phyloP scores from a whole-genome alignment of 768 basidiomycete species.

The Russula virescens region DNA sequence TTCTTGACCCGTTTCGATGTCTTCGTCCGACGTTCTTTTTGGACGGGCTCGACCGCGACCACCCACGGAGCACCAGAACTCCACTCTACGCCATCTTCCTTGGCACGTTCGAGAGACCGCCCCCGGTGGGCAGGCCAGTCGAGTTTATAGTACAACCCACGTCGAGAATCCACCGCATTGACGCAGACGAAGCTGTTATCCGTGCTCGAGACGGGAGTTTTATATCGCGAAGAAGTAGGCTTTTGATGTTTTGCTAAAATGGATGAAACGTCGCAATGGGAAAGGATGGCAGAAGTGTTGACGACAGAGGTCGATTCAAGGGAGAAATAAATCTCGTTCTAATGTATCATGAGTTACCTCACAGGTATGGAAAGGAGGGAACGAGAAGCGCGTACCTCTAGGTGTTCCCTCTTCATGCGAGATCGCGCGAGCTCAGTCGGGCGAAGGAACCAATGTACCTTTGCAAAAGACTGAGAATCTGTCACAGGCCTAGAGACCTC shows the following conservation, averaged over 20 bases:
- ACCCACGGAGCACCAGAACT: constrained; percentile 23
- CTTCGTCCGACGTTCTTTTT: constrained; percentile 8
- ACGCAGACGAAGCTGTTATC: constrained; percentile 1
- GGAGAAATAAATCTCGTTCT: constrained; percentile 76
- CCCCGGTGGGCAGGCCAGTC: constrained; percentile 10
- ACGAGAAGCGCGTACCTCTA: constrained; percentile 41
- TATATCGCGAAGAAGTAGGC: constrained; percentile 15
- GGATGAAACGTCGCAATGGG: constrained; percentile 27
- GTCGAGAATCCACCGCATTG: constrained; percentile 18
- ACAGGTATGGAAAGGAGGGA: background rate
- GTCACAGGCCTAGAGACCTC: constrained; percentile 38
- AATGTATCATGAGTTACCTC: background rate
- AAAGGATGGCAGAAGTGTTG: constrained; percentile 14
- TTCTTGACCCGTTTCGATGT: constrained; percentile 12
- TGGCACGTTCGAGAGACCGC: constrained; percentile 6
- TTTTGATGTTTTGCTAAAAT: background rate
- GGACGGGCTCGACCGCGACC: constrained; percentile 9
- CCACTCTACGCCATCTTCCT: background rate
- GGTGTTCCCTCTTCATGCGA: constrained; percentile 54
- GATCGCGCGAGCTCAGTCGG: constrained; percentile 57
- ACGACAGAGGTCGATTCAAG: constrained; percentile 23
- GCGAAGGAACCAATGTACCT: constrained; percentile 72
- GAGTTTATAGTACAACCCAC: constrained; percentile 15
- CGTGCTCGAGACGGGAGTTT: background rate
- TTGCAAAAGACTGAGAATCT: constrained; percentile 43